Conservation (phyloP, 1,284 basidiomycete species). For the Cutaneotrichosporon sp. region DNA sequence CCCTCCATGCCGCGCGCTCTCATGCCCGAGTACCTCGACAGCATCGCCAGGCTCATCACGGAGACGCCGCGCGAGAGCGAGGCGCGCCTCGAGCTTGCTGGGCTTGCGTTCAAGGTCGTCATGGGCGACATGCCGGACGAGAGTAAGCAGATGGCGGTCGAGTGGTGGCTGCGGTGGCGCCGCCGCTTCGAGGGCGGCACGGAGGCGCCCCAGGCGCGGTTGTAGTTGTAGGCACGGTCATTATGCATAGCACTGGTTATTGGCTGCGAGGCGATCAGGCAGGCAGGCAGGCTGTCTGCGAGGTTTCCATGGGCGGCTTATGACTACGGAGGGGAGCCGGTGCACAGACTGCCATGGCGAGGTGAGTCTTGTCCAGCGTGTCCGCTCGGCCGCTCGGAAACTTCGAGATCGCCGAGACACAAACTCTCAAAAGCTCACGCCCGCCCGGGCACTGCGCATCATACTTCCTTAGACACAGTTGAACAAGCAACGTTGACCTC, state of each 20-base stretch:
- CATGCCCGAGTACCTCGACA: constrained; percentile 33
- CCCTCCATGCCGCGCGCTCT: constrained; percentile 21
- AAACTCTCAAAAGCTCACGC: too few relatives aligned
- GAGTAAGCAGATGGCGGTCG: constrained; percentile 32
- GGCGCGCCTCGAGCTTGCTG: constrained; percentile 29
- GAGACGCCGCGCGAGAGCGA: constrained; percentile 18
- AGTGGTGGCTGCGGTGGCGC: constrained; percentile 43
- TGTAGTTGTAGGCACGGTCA: constrained; percentile 6
- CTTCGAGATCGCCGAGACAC: too few relatives aligned
- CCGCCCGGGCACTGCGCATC: neutral
- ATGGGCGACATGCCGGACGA: constrained; percentile 38
- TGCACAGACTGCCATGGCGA: too few relatives aligned
- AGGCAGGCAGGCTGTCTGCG: too few relatives aligned
- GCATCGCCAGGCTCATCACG: constrained; percentile 27
- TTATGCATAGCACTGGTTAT: neutral
- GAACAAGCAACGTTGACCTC: too few relatives aligned
- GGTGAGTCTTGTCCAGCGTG: too few relatives aligned
- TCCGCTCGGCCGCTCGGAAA: too few relatives aligned
- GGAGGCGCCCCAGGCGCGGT: constrained; percentile 9
- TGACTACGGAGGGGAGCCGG: too few relatives aligned
- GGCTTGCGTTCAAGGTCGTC: constrained; percentile 34
- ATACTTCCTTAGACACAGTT: neutral
- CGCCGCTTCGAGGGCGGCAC: constrained; percentile 17
- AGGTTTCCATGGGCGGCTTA: too few relatives aligned
- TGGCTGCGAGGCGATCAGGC: too few relatives aligned